Evolutionary conservation across 257 asterid genomes (phyloP).

Genomic region (Ballota nigra): DNA sequence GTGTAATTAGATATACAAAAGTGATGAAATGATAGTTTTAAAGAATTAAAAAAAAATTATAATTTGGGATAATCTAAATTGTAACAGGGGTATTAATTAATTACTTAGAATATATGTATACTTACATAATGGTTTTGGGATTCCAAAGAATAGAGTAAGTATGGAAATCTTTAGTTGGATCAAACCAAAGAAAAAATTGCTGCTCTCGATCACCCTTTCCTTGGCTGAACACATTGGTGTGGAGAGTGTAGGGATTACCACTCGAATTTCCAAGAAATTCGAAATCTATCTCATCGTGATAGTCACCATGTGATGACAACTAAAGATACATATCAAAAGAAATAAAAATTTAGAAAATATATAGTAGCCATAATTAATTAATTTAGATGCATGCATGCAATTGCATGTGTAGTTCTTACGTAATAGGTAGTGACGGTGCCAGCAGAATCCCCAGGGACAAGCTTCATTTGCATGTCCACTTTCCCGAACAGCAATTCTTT

Average conservation of each 20-base stretch:
- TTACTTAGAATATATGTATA: too few relatives aligned
- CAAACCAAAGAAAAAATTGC: constrained; percentile 88
- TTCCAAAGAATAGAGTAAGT: constrained; percentile 86
- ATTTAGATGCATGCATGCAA: too few relatives aligned
- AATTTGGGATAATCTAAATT: too few relatives aligned
- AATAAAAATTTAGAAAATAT: background rate
- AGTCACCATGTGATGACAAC: constrained; percentile 73
- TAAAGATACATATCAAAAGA: background rate
- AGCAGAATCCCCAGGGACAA: constrained; percentile 74
- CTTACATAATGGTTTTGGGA: constrained; percentile 67
- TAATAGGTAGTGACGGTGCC: constrained; percentile 93
- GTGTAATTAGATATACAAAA: too few relatives aligned
- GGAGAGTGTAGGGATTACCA: constrained; percentile 87
- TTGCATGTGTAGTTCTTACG: constrained; percentile 38
- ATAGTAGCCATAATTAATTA: background rate
- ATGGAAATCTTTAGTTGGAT: constrained; percentile 80
- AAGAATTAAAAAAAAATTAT: too few relatives aligned
- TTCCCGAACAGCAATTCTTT: constrained; percentile 60
- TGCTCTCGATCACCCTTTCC: constrained; percentile 81
- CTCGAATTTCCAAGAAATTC: constrained; percentile 78
- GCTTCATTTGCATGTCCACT: constrained; percentile 79
- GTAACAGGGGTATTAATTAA: too few relatives aligned
- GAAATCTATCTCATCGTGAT: constrained; percentile 85
- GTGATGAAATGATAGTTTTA: too few relatives aligned
- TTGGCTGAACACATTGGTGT: constrained; percentile 71